Base-by-base conservation (phyloP, 331 rosid species). In the Dryas integrifolia region DNA sequence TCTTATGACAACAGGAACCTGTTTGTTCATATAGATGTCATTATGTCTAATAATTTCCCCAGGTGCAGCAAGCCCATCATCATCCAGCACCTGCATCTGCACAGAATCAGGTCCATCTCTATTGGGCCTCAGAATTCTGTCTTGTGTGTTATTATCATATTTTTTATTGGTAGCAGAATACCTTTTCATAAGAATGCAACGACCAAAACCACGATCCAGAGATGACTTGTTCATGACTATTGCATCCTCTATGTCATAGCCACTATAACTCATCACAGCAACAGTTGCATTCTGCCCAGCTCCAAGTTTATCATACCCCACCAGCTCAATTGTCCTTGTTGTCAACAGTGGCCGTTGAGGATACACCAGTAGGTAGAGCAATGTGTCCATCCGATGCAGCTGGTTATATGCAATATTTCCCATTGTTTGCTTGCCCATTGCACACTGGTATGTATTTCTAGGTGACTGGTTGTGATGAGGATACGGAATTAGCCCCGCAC, bases 341-440 rank as follows among this genome's bases (percentile, higher is more conserved):
- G 98, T 94, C 77, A 94, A 84, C 26, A 94, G 77, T 65, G 98
- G 98, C 9, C 92, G 85, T 68, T 94, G 98, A 72, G 98, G 98
- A 85, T 94, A 94, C 77, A 94, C 97, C 79, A 94, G 82, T 41
- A 94, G 86, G 83, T 91, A 91, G 57, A 94, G 96, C 78, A 94
- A 74, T 4, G 90, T 76, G 86, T 94, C 98, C 88, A 84, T 89
- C 68, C 95, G 91, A 16, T 65, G 12, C 7, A 93, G 88, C 98
- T 94, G 97, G 80, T 94, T 94, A 77, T 72, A 90, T 60, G 98
- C 97, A 72, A 94, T 88, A 77, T 91, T 94, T 72, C 98, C 98
- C 98, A 94, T 94, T 30, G 98, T 97, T 86, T 94, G 98, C 81
- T 94, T 94, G 76, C 98, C 98, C 96, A 91, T 94, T 11, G 97